Percentiles rank a stretch among this genome's conserved stretches.
Evolutionary conservation across 306 rosid species (phyloP).

Genomic region (Rosa chinensis): DNA sequence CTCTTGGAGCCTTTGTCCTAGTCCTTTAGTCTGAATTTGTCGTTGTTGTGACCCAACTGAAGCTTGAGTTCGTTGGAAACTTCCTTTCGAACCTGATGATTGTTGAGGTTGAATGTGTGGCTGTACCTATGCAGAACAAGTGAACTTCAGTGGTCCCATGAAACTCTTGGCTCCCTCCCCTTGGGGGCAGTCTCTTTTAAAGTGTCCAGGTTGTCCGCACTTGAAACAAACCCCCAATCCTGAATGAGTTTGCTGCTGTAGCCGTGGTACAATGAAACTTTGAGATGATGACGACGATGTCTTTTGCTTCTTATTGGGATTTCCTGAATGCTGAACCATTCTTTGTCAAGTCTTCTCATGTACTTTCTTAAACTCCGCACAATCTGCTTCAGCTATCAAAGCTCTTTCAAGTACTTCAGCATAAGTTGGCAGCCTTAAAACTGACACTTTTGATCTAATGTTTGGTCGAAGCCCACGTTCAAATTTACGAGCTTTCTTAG

Average conservation of each 20-base stretch:
- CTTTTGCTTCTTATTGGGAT: neutral
- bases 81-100: too few species aligned
- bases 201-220: neutral
- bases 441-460: neutral
- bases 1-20: too few species aligned
- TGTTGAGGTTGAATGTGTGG: neutral
- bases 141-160: neutral
- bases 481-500: neutral
- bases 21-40: too few species aligned
- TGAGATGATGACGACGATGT: neutral
- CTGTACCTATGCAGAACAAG: neutral
- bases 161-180: too few species aligned
- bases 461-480: neutral
- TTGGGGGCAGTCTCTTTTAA: neutral
- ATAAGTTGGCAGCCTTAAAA: neutral
- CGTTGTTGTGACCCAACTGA: too few species aligned
- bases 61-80: too few species aligned
- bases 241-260: neutral
- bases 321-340: neutral
- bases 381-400: neutral
- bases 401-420: neutral
- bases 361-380: neutral
- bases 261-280: neutral
- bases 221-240: neutral
- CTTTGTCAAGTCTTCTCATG: neutral